These are phyloP conservation scores for Botrytis deweyae DNA, from an alignment of 2,329 filamentous ascomycete genomes.

Conservation along the genomic window DNA sequence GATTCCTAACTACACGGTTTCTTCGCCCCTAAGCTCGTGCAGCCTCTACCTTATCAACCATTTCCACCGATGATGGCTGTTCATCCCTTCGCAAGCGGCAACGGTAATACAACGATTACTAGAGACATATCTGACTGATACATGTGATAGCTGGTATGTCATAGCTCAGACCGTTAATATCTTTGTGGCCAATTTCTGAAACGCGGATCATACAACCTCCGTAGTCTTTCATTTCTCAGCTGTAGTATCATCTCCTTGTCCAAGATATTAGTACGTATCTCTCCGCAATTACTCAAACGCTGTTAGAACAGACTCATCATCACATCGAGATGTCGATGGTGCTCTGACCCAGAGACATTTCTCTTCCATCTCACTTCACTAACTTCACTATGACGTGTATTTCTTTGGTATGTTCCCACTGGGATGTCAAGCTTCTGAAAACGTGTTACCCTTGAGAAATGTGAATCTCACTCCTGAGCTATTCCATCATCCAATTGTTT, in stretches of 20 bases:
- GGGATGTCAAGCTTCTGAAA: not conserved
- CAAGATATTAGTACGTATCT: not conserved
- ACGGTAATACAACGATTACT: not conserved
- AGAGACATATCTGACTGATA: not conserved
- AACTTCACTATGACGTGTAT: not conserved
- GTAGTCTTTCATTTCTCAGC: not conserved
- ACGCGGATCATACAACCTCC: constrained; percentile 18
- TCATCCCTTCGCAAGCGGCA: constrained; percentile 1
- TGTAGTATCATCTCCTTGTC: not conserved
- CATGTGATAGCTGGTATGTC: not conserved
- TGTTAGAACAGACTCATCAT: not conserved
- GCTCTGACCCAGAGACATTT: constrained; percentile 1
- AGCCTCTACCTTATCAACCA: not conserved
- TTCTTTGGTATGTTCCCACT: not conserved
- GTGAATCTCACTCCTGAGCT: constrained; percentile 24
- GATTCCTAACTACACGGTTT: not conserved
- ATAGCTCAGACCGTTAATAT: constrained; percentile 9
- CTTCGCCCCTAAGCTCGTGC: not conserved
- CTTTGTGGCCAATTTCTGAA: constrained; percentile 10
- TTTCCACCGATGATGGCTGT: not conserved
- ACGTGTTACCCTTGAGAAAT: constrained; percentile 29
- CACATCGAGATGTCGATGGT: not conserved
- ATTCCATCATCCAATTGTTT: constrained; percentile 30
- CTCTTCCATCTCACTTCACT: constrained; percentile 1
- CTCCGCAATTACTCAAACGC: not conserved